Base-by-base conservation (phyloP, 495 filamentous ascomycete species). In the Penicillium turbatum region DNA sequence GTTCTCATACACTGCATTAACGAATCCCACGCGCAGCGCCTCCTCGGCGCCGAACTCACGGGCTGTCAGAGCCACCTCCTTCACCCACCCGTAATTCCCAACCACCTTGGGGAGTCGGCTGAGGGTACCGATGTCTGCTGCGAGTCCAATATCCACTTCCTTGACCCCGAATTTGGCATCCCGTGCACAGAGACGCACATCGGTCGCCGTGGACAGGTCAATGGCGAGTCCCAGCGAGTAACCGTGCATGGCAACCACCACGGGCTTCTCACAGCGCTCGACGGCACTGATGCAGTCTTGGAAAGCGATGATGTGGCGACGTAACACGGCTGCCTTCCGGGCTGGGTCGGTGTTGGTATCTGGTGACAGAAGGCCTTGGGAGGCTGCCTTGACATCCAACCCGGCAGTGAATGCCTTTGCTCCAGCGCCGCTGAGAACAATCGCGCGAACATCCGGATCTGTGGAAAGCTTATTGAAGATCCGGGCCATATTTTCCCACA, bases 121-220 rank as follows among this genome's bases (percentile, higher is more conserved):
- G 35, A 98, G 72, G 1, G 91, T 96, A 13, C 93, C 93, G 42
- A 97, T 84, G 68, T 98, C 93, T 13, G 93, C 93, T 11, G 93
- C 93, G 26, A 98, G 69, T 1, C 93, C 93, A 32, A 97, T 95
- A 64, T 97, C 93, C 12, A 96, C 90, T 72, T 97, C 95, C 64
- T 96, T 96, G 19, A 97, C 90, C 0, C 84, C 75, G 59, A 97
- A 88, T 21, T 73, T 75, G 1, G 83, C 77, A 43, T 84, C 78
- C 12, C 70, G 62, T 0, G 84, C 75, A 59, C 82, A 87, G 52
- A 97, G 72, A 11, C 93, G 83, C 47, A 98, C 79, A 63, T 97
- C 93, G 42, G 85, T 82, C 45, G 86, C 84, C 37, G 82, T 82
- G 42, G 84, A 75, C 39, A 98, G 77, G 65, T 98, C 93, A 60